Evolutionary conservation across 2,329 filamentous ascomycete genomes (phyloP).

Genomic region (Fusarium sp.): DNA sequence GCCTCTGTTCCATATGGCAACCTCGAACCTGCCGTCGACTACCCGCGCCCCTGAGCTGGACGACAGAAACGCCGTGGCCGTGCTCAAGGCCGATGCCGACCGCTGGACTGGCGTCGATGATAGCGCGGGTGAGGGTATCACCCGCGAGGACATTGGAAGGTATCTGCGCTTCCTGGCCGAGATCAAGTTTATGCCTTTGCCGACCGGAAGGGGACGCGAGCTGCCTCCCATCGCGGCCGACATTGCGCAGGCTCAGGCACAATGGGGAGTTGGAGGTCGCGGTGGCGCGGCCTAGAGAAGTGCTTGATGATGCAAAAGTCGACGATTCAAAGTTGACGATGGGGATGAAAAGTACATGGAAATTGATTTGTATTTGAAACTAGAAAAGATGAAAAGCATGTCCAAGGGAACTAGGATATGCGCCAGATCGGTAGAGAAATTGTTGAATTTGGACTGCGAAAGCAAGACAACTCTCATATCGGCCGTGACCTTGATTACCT

Average conservation of each 20-base stretch:
- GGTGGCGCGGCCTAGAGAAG: constrained; percentile 10
- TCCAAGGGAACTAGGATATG: neutral
- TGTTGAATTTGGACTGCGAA: neutral
- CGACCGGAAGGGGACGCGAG: constrained; percentile 29
- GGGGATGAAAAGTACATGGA: neutral
- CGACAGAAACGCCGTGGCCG: constrained; percentile 70
- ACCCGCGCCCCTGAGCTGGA: constrained; percentile 79
- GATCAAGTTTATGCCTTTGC: constrained; percentile 33
- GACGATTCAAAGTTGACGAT: neutral
- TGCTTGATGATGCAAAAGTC: neutral
- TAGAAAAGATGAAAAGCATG: neutral
- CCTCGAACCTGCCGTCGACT: constrained; percentile 73
- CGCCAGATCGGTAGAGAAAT: neutral
- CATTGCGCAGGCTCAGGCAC: constrained; percentile 27
- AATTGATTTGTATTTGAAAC: neutral
- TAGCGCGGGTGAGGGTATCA: constrained; percentile 54
- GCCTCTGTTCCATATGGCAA: constrained; percentile 80
- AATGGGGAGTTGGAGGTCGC: constrained; percentile 36
- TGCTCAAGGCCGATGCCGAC: constrained; percentile 71
- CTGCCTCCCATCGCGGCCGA: constrained; percentile 26
- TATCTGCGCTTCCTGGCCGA: constrained; percentile 24
- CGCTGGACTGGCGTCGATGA: constrained; percentile 69
- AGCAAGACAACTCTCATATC: neutral
- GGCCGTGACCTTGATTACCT: neutral
- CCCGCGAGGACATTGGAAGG: constrained; percentile 28